A percentile compares a stretch with the other conserved stretches of the same genome.
Conservation (phyloP, 495 filamentous ascomycete genomes). For the Hypoxylon cercidicola region DNA sequence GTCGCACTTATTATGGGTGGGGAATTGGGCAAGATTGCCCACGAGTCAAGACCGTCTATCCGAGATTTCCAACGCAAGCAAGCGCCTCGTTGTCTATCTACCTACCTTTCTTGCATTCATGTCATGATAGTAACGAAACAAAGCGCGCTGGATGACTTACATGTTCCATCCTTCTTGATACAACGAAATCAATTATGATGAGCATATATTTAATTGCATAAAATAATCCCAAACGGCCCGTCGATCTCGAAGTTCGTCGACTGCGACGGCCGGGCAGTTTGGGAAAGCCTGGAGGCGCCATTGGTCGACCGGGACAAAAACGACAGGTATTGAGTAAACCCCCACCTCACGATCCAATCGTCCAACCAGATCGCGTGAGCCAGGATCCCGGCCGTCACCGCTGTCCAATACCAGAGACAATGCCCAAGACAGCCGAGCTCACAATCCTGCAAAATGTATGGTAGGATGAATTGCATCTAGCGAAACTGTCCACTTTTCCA, state of each 20-base stretch:
- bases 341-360: constrained; percentile 36
- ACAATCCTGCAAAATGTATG: constrained; percentile 27
- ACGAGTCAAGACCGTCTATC: constrained; percentile 41
- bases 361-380: constrained; percentile 40
- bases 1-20: constrained; percentile 41
- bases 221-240: not conserved
- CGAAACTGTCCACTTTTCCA: constrained; percentile 8
- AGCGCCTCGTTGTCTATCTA: constrained; percentile 32
- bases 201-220: constrained; percentile 8
- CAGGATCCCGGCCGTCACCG: constrained; percentile 38
- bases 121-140: constrained; percentile 20
- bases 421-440: constrained; percentile 40
- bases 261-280: constrained; percentile 27
- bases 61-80: constrained; percentile 34
- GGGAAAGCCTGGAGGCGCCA: constrained; percentile 32
- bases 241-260: constrained; percentile 19
- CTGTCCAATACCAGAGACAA: constrained; percentile 41
- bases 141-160: constrained; percentile 8
- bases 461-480: constrained; percentile 19
- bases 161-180: constrained; percentile 3
- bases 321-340: constrained; percentile 34
- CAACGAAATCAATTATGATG: constrained; percentile 1
- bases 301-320: constrained; percentile 27
- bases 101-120: constrained; percentile 16
- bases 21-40: constrained; percentile 39